phyloP scores from a whole-genome alignment of 2,329 filamentous ascomycete genomes.

The Aureobasidium sp. region DNA sequence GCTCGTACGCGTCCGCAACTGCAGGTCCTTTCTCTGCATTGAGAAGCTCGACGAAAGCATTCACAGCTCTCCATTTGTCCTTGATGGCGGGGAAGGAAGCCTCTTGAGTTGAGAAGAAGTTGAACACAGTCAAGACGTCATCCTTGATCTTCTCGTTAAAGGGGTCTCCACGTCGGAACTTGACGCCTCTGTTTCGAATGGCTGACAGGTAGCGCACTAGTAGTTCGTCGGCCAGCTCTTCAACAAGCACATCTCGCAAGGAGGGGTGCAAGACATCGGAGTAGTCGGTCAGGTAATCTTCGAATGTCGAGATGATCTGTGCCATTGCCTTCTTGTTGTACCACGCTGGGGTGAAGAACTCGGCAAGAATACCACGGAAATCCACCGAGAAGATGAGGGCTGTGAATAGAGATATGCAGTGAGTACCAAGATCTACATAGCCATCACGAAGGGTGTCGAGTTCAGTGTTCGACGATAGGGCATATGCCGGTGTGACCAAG shows the following conservation, averaged over 20 bases:
- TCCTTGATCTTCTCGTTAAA: conserved; percentile 92
- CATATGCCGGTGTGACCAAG: conserved; percentile 72
- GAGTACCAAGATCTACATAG: conserved; percentile 90
- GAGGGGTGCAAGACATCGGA: conserved; percentile 75
- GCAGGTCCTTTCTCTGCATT: conserved; percentile 62
- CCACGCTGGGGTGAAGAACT: conserved; percentile 89
- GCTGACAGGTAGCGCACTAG: conserved; percentile 75
- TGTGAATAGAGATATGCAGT: conserved; percentile 83
- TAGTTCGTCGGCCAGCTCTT: conserved; percentile 87
- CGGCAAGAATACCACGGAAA: conserved; percentile 72
- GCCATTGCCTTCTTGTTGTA: conserved; percentile 82
- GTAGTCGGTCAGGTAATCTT: conserved; percentile 89
- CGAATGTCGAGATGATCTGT: conserved; percentile 88
- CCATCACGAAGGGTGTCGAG: conserved; percentile 72
- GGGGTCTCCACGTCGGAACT: conserved; percentile 78
- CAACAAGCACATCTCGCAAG: conserved; percentile 82
- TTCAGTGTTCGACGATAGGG: conserved; percentile 64
- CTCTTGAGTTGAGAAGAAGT: conserved; percentile 70
- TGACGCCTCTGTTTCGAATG: conserved; percentile 77
- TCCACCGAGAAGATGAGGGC: conserved; percentile 84
- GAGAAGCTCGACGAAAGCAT: conserved; percentile 75
- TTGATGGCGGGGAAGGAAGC: conserved; percentile 72
- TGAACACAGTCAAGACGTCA: conserved; percentile 83
- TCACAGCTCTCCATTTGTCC: conserved; percentile 85
- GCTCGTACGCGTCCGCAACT: conserved; percentile 70